Evolutionary conservation across 202 grass and related monocot genomes (phyloP).

Genomic region (Brachypodium distachyon): DNA sequence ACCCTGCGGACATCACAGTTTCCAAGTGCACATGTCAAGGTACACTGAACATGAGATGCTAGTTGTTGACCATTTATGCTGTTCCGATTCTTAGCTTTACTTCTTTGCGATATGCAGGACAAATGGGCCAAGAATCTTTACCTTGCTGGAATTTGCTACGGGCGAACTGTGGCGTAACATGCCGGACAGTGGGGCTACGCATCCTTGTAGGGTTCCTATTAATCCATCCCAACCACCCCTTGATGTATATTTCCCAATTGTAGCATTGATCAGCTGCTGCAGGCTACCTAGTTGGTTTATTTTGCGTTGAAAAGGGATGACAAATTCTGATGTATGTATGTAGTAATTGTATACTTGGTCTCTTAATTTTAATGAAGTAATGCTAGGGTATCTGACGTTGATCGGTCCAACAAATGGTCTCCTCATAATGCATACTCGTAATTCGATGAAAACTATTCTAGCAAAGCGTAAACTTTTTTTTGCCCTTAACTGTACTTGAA

Average conservation of each 20-base stretch:
- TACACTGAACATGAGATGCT: not conserved
- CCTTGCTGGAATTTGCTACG: conserved; percentile 61
- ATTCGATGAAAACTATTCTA: too few species aligned
- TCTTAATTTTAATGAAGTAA: not conserved
- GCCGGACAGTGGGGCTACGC: not conserved
- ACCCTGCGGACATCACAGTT: conserved; percentile 53
- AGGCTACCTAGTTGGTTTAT: not conserved
- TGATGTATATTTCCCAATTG: not conserved
- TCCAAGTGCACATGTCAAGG: conserved; percentile 58
- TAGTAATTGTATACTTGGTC: not conserved
- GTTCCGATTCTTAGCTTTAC: not conserved
- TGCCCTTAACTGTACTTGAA: too few species aligned
- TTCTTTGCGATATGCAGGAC: conserved; percentile 29
- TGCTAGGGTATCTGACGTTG: not conserved
- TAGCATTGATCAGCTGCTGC: not conserved
- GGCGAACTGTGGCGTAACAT: conserved; percentile 56
- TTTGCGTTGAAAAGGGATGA: not conserved
- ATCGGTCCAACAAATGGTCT: not conserved
- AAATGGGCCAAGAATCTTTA: conserved; percentile 87
- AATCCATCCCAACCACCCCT: not conserved
- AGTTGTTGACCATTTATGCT: too few species aligned
- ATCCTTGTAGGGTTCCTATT: not conserved
- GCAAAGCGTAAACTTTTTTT: too few species aligned
- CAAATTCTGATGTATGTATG: conserved; percentile 5
- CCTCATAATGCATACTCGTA: not conserved